Percentiles rank a stretch among this genome's conserved stretches.
Conservation (phyloP, 192 early-diverging fungal genomes). For the Rhizoclosmatium globosum region DNA sequence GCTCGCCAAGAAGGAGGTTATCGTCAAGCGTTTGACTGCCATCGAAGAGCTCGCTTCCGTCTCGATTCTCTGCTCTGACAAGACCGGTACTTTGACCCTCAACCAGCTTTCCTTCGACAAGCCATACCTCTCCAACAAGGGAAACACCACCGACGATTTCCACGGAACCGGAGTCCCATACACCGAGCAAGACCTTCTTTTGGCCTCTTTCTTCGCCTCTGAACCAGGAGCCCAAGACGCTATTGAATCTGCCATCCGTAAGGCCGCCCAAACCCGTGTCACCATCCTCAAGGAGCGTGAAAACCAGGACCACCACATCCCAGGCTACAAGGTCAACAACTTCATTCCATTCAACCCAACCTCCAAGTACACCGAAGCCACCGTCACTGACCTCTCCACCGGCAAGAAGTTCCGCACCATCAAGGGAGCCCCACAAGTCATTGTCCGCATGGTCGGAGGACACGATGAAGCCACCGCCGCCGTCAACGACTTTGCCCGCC, state of each 20-base stretch:
- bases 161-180: constrained; percentile 60
- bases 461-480: constrained; percentile 84
- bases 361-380: constrained; percentile 92
- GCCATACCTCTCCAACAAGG: constrained; percentile 63
- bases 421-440: constrained; percentile 96
- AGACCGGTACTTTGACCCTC: constrained; percentile 95
- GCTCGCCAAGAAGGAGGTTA: constrained; percentile 90
- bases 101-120: constrained; percentile 93
- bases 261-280: constrained; percentile 77
- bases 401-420: constrained; percentile 83
- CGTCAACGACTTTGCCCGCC: constrained; percentile 83
- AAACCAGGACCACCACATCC: constrained; percentile 75
- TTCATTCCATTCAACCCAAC: constrained; percentile 95
- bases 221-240: constrained; percentile 91
- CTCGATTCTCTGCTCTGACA: constrained; percentile 94
- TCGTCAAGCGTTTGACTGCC: constrained; percentile 93
- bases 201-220: constrained; percentile 81
- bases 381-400: constrained; percentile 76
- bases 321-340: constrained; percentile 89
- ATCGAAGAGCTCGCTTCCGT: constrained; percentile 95
- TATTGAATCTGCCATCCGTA: constrained; percentile 87
- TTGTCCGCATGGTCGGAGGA: constrained; percentile 71
- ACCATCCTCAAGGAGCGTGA: constrained; percentile 65
- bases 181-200: constrained; percentile 78
- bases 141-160: constrained; percentile 71